Base-by-base conservation (phyloP, 257 asterid species). In the Anisodus tanguticus region DNA sequence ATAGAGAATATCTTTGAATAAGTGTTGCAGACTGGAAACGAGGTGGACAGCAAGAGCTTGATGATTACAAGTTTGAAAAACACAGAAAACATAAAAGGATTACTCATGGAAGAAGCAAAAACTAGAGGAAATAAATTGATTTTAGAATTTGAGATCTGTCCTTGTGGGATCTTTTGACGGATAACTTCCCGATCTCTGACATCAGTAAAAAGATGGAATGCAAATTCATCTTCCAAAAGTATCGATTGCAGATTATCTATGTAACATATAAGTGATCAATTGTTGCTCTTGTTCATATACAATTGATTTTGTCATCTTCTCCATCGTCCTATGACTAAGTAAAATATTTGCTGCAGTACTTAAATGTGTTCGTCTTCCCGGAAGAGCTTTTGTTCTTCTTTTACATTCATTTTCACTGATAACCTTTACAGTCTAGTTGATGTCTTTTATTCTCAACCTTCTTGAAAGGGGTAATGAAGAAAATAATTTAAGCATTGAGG, bases 391-490 rank as follows among this genome's bases (percentile, higher is more conserved):
- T 6, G 26, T 39, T 19, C 77, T 69, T 1, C 77, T 39, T 67
- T 15, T 69, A 39, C 31, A 10, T 39, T 69, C 77, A 69, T 69
- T 69, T 35, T 69, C 77, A 69, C 53, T 39, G 53, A 39, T 69
- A 69, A 41, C 77, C 77, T 69, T 69, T 3, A 8, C 77, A 39
- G 31, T 69, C 31, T 69, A 69, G 77, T 16, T 39, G 77, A 69
- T 69, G 26, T 3, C 7, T 69, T 69, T 39, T 69, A 19, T 69
- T 39, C 77, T 39, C 19, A 39, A 39, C 77, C 53, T 26, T 69
- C 39, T 39, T 69, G 77, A 69, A 37, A 39, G 77, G 13, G 77
- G 54, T 69, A 69, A 69, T 69, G 77, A 69, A 69, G 77, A 39
- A 69, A 69, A 39, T 69, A 39, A 8, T 15, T 69, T 53, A 39